Evolutionary conservation across 805 yeast genomes (phyloP).

Genomic region (Candida gorgasii): DNA sequence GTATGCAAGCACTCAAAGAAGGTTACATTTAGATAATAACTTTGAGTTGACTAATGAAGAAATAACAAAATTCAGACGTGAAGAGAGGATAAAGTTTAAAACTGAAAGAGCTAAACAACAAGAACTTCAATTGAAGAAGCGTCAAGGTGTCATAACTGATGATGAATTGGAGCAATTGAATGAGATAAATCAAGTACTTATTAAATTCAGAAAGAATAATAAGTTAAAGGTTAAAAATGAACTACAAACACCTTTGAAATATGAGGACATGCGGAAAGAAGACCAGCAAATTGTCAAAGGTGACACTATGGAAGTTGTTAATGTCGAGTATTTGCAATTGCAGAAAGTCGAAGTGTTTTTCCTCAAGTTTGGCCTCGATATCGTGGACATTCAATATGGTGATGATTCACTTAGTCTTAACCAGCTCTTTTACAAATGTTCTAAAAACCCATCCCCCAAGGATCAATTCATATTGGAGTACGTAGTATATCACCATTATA

Average conservation of each 20-base stretch:
- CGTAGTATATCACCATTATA: conserved; percentile 80
- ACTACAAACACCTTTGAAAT: conserved; percentile 9
- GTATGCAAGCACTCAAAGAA: conserved; percentile 60
- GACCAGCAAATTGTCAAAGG: conserved; percentile 10
- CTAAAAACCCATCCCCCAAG: conserved; percentile 8
- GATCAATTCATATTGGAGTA: conserved; percentile 54
- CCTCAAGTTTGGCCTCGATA: conserved; percentile 57
- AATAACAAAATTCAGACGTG: conserved; percentile 69
- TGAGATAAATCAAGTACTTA: conserved; percentile 18
- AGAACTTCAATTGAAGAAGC: conserved; percentile 51
- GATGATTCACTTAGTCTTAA: conserved; percentile 4
- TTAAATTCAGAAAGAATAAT: conserved; percentile 20
- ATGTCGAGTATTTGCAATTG: conserved; percentile 59
- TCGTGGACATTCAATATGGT: conserved; percentile 35
- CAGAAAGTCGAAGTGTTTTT: conserved; percentile 78
- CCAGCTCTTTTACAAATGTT: conserved; percentile 25
- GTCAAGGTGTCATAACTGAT: conserved; percentile 25
- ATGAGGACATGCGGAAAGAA: conserved; percentile 17
- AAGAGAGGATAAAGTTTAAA: conserved; percentile 73
- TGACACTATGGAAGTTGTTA: conserved; percentile 11
- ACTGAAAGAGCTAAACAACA: conserved; percentile 53
- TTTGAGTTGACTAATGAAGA: conserved; percentile 52
- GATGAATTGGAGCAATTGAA: conserved; percentile 24
- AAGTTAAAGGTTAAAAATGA: conserved; percentile 13
- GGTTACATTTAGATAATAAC: conserved; percentile 42